Percentiles rank a stretch among this genome's conserved stretches.
These are phyloP conservation scores for Phialophora tarda DNA, from an alignment of 2,329 filamentous ascomycete species.

Conservation along the genomic window DNA sequence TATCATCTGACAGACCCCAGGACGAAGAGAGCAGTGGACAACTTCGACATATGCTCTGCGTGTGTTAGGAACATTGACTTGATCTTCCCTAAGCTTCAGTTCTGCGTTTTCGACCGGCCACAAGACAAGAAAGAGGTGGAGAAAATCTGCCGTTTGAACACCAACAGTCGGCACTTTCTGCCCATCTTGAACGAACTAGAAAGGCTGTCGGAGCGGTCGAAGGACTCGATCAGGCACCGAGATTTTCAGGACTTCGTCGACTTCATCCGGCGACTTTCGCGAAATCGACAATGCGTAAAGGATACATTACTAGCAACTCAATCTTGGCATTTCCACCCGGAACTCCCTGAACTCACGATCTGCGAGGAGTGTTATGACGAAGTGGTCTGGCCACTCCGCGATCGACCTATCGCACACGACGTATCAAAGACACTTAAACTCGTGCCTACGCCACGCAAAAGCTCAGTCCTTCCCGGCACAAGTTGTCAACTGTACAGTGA, in stretches of 20 bases:
- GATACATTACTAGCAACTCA: conserved; percentile 67
- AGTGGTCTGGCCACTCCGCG: conserved; percentile 71
- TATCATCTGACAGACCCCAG: conserved; percentile 74
- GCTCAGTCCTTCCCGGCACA: conserved; percentile 40
- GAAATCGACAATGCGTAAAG: conserved; percentile 67
- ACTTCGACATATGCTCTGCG: conserved; percentile 76
- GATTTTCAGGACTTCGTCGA: conserved; percentile 68
- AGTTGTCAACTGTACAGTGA: conserved; percentile 81
- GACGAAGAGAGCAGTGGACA: conserved; percentile 66
- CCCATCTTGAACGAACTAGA: conserved; percentile 64
- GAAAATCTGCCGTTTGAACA: conserved; percentile 73
- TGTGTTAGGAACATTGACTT: conserved; percentile 75
- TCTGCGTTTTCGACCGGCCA: conserved; percentile 34
- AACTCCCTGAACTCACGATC: conserved; percentile 77
- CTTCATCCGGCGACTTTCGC: conserved; percentile 64
- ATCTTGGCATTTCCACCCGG: conserved; percentile 78
- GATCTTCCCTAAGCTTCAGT: conserved; percentile 71
- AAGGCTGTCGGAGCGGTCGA: conserved; percentile 54
- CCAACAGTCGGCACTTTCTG: conserved; percentile 62
- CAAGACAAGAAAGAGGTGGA: conserved; percentile 50
- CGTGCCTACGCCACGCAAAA: conserved; percentile 57
- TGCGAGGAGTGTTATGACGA: conserved; percentile 87
- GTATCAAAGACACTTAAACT: conserved; percentile 68
- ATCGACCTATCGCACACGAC: conserved; percentile 64
- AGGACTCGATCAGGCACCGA: conserved; percentile 47